Conservation (phyloP, 2,329 filamentous ascomycete genomes). For the Beauveria sp. region DNA sequence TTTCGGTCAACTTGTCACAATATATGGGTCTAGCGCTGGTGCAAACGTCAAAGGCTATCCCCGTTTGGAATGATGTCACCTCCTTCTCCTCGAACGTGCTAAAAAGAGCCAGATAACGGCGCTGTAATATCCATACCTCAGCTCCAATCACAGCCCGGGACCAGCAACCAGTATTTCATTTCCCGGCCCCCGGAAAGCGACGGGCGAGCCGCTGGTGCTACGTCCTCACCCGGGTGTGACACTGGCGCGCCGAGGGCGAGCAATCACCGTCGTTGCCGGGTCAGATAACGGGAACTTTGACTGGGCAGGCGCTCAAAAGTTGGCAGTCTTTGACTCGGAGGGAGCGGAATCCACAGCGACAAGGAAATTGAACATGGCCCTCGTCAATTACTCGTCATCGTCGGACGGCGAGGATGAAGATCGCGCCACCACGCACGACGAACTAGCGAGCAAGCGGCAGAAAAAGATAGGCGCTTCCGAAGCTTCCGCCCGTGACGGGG, state of each 20-base stretch:
- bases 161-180: neutral
- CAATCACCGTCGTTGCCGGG: too few species aligned
- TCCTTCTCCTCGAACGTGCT: neutral
- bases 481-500: neutral
- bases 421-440: neutral
- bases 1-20: neutral
- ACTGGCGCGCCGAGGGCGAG: neutral
- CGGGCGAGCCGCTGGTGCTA: neutral
- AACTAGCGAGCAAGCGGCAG: neutral
- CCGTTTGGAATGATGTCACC: neutral
- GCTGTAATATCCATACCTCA: neutral
- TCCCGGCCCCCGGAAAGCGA: neutral
- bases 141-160: neutral
- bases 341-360: neutral
- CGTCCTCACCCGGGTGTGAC: neutral
- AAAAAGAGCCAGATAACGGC: neutral
- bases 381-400: conserved; percentile 57
- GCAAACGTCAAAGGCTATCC: neutral
- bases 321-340: neutral
- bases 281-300: too few species aligned
- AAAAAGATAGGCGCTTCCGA: neutral
- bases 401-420: conserved; percentile 17
- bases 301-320: neutral
- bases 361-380: conserved; percentile 36
- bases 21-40: neutral